These are phyloP conservation scores for Viola odorata DNA, from an alignment of 345 rosid species.

Conservation along the genomic window DNA sequence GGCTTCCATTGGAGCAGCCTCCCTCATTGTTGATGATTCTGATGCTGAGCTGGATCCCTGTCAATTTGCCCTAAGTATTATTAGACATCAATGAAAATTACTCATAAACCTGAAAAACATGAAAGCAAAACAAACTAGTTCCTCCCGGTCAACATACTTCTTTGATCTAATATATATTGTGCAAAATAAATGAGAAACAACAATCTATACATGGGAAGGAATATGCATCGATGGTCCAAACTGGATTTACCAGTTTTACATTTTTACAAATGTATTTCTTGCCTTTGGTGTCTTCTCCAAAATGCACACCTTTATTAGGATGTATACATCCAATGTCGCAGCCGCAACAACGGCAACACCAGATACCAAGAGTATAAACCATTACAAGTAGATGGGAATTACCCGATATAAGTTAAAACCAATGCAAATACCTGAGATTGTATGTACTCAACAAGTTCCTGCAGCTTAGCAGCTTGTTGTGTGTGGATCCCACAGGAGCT, in stretches of 20 bases:
- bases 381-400: not conserved
- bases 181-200: too few relatives aligned
- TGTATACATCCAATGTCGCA: not conserved
- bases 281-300: not conserved
- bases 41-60: conserved; percentile 72
- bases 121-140: not conserved
- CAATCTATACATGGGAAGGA: too few relatives aligned
- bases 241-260: too few relatives aligned
- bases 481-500: conserved; percentile 69
- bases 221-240: too few relatives aligned
- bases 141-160: too few relatives aligned
- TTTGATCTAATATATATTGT: too few relatives aligned
- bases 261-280: not conserved
- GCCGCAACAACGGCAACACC: not conserved
- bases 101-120: not conserved
- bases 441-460: conserved; percentile 81
- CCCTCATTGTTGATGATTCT: conserved; percentile 75
- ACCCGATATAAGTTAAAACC: not conserved
- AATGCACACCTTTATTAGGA: not conserved
- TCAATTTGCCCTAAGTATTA: too few relatives aligned
- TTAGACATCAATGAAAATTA: too few relatives aligned
- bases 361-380: not conserved
- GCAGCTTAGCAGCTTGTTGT: conserved; percentile 81
- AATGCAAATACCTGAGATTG: conserved; percentile 70
- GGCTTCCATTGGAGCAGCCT: conserved; percentile 55